Conservation (phyloP, 192 early-diverging fungal species). For the Coemansia biformis region DNA sequence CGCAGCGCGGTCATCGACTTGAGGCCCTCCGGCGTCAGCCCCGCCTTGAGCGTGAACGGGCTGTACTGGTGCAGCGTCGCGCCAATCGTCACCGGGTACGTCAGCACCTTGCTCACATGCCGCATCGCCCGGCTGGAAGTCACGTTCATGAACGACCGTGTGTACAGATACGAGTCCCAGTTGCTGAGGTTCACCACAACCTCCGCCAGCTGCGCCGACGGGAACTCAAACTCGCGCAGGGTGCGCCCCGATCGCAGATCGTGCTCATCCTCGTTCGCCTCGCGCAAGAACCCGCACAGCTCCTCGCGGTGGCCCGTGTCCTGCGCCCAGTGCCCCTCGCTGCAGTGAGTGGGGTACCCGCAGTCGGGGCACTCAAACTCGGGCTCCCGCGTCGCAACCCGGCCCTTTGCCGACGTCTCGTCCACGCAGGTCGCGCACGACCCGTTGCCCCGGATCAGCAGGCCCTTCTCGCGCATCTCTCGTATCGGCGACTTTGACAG, state of each 20-base stretch:
- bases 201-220: conserved; percentile 63
- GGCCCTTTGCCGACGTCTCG: conserved; percentile 34
- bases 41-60: conserved; percentile 58
- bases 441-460: conserved; percentile 60
- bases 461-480: conserved; percentile 59
- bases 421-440: conserved; percentile 64
- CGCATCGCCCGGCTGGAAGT: conserved; percentile 66
- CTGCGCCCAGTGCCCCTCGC: conserved; percentile 59
- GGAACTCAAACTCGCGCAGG: conserved; percentile 77
- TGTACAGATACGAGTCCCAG: conserved; percentile 77
- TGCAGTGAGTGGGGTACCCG: conserved; percentile 76
- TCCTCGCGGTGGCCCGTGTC: conserved; percentile 55
- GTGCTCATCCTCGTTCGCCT: conserved; percentile 74
- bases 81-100: conserved; percentile 72
- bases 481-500: conserved; percentile 64
- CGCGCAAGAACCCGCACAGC: conserved; percentile 57
- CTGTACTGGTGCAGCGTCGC: conserved; percentile 67
- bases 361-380: conserved; percentile 69
- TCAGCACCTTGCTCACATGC: conserved; percentile 73
- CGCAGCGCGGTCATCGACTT: conserved; percentile 63
- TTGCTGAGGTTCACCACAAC: conserved; percentile 68
- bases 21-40: conserved; percentile 68
- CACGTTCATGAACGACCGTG: conserved; percentile 69
- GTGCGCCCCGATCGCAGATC: conserved; percentile 69
- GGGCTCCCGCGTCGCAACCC: conserved; percentile 49